Evolutionary conservation across 306 rosid genomes (phyloP), one percentile per base, ranked within the genome.

Genomic region (Cucurbita pepo): DNA sequence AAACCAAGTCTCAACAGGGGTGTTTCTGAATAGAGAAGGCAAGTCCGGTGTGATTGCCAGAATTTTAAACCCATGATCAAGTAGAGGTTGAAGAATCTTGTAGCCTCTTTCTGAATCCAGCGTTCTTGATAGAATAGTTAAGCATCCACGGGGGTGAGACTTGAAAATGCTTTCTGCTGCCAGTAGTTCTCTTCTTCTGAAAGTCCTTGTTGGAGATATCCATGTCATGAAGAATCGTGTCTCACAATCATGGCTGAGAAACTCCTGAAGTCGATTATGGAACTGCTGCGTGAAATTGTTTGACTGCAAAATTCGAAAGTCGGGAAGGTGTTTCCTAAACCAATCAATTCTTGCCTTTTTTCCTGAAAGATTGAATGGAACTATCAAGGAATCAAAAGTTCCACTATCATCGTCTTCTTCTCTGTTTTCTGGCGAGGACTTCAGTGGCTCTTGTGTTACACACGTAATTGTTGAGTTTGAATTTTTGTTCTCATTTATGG

Each of bases 1-100:
- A 65, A 88, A 61, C 97, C 97, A 90, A 67, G 79, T 58, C 79
- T 86, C 81, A 1, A 87, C 97, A 4, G 88, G 90, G 14, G 95
- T 88, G 34, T 72, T 74, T 12, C 61, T 82, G 83, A 90, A 84
- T 76, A 90, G 78, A 77, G 79, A 79, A 36, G 91, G 18, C 82
- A 90, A 82, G 82, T 90, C 88, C 5, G 95, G 95, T 10, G 90
- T 57, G 57, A 83, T 82, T 4, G 86, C 91, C 3, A 76, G 72
- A 25, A 90, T 89, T 66, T 82, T 88, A 82, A 85, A 82, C 40
- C 90, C 84, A 7, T 21, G 77, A 66, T 89, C 91, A 59, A 72
- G 63, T 14, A 94, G 75, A n/a, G 92, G 96, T 41, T 88, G 85
- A 47, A 91, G 77, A 73, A 88, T 77, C 6, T 61, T 77, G 67